Evolutionary conservation across 2,329 filamentous ascomycete genomes (phyloP), one percentile per base, ranked within the genome.

Genomic region (Ophiostoma pallidulum): DNA sequence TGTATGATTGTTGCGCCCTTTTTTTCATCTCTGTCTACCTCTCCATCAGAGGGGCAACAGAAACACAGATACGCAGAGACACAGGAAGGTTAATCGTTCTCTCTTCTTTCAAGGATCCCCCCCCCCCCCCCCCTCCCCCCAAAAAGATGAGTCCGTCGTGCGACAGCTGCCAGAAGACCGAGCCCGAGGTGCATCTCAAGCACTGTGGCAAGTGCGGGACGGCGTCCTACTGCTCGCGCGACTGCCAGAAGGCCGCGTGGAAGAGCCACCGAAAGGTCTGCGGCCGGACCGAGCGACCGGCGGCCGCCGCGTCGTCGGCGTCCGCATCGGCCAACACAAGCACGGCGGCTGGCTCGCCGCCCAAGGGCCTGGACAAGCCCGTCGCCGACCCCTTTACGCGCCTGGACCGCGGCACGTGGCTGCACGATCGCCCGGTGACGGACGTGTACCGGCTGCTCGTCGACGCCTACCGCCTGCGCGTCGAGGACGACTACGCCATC

Each of bases 171-270:
- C 20, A 43, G 3, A 43, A 43, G 41, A 13, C n/a, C n/a, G n/a
- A n/a, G n/a, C n/a, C n/a, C 41, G 41, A 13, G 18, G 57, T 61
- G 12, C 49, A 45, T 13, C 57, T 68, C 36, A 68, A 64, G 51
- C 51, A 59, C 43, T 76, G 73, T 56, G 65, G 67, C n/a, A 70
- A 67, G 53, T 76, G 73, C 64, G 62, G 61, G n/a, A 53, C 53
- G 0, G 62, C 64, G 0, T 60, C 54, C 22, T 78, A 78, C 60
- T 79, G 74, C 64, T 72, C 70, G 36, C 63, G 63, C 20, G 65
- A 69, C 31, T 78, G 74, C 60, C 69, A 77, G 57, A 72, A 69
- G 52, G 56, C 59, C 2, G 64, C 77, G 56, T 78, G 70, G 71
- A 71, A 72, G 53, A 22, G 14, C 3, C 73, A 78, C 58, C 72